Evolutionary conservation across 2,329 filamentous ascomycete genomes (phyloP).

Genomic region (Rhynchosporium graminicola): DNA sequence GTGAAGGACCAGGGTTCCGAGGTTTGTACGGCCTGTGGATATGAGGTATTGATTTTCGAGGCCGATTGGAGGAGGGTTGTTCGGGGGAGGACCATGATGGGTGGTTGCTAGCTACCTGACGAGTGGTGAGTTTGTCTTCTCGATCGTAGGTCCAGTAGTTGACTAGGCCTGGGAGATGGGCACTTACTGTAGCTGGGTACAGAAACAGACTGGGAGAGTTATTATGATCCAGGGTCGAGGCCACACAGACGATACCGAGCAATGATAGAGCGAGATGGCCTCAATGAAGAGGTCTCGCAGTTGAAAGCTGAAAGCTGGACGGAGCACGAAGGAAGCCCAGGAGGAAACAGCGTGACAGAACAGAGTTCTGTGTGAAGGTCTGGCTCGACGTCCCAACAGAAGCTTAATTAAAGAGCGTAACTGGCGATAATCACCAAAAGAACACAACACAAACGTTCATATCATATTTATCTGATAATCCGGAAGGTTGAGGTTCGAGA

Average conservation of each 20-base stretch:
- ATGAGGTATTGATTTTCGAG: neutral
- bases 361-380: conserved; percentile 1
- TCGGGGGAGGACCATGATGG: conserved; percentile 11
- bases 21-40: neutral
- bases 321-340: neutral
- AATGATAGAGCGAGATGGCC: neutral
- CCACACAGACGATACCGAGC: too few species aligned
- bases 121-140: neutral
- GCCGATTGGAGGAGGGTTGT: conserved; percentile 6
- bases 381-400: neutral
- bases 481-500: neutral
- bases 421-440: conserved; percentile 8
- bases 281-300: conserved; percentile 14
- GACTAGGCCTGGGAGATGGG: neutral
- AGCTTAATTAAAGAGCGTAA: conserved; percentile 11
- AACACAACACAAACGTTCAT: neutral
- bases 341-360: neutral
- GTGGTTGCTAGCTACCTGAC: neutral
- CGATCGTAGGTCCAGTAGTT: neutral
- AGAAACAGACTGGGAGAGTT: neutral
- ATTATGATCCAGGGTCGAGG: neutral
- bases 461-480: neutral
- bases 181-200: conserved; percentile 3
- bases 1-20: conserved; percentile 1
- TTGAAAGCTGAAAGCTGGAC: neutral